Evolutionary conservation across 768 basidiomycete genomes (phyloP), one percentile per base, ranked within the genome.

Genomic region (Mycena capillaripes): DNA sequence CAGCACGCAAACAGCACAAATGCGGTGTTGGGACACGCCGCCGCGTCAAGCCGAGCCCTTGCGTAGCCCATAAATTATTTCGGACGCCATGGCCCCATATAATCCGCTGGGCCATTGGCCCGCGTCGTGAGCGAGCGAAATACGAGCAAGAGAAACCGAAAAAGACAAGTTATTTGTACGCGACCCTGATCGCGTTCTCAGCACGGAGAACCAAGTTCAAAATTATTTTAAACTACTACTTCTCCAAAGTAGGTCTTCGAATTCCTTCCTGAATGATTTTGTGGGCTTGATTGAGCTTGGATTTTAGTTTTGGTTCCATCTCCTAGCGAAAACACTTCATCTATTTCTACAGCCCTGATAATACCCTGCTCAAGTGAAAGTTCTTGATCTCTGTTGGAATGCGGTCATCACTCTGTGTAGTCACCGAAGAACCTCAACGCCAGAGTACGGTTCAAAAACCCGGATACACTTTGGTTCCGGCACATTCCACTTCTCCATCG

Each of bases 11-110:
- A 36, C 53, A 46, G 59, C 65, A 53, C 64, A 70, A 70, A 72
- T 69, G 70, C 70, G 67, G 70, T 72, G 74, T 53, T 46, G 38
- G 36, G 10, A 58, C 11, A 27, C 32, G 61, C 21, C 71, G 71
- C 27, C 50, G 66, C 32, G 63, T 59, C 58, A 72, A 69, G 71
- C 66, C 71, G 66, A 72, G 71, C 16, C 56, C 65, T 69, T 64
- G 71, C 56, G 71, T 53, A 44, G 66, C n/a, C 66, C 66, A 63
- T 0, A 69, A 44, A 68, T 72, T 72, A 36, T 52, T 58, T 19
- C 59, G 40, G 21, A 52, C 4, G 11, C 36, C 16, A 38, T 42
- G 32, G 48, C 38, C 55, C 44, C 61, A 40, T 21, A 69, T 6
- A 29, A 44, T 62, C 10, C 38, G 32, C 34, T 27, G 25, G 50